phyloP scores from a whole-genome alignment of 2,329 filamentous ascomycete genomes.

The Cordyceps fumosorosea region DNA sequence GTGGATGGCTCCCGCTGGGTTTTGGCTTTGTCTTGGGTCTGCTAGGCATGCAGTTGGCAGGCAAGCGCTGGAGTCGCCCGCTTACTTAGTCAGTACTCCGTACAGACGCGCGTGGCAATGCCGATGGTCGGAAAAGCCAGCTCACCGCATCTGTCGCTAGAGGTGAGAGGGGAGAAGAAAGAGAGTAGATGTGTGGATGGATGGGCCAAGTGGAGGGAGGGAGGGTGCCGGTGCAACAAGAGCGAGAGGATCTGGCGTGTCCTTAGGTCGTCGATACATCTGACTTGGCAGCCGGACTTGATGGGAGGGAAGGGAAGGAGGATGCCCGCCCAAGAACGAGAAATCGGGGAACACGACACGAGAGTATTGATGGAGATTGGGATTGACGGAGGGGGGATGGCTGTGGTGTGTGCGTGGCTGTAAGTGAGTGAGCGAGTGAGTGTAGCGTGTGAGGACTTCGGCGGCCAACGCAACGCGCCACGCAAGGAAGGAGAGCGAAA shows the following conservation, averaged over 20 bases:
- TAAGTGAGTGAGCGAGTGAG: too few relatives aligned
- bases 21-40: background rate
- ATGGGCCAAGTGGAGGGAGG: background rate
- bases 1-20: background rate
- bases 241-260: slow-evolving; percentile 28
- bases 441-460: background rate
- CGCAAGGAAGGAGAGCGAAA: too few relatives aligned
- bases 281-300: slow-evolving; percentile 23
- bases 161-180: background rate
- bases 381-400: background rate
- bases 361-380: background rate
- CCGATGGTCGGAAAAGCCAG: too few relatives aligned
- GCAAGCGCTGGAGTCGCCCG: slow-evolving; percentile 26
- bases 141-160: background rate
- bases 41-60: too few relatives aligned
- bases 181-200: background rate
- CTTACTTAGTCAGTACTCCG: too few relatives aligned
- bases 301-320: background rate
- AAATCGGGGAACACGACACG: background rate
- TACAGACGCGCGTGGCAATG: too few relatives aligned
- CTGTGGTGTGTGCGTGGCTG: too few relatives aligned
- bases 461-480: background rate
- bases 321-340: background rate
- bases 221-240: slow-evolving; percentile 11
- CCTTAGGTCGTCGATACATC: slow-evolving; percentile 32